Conservation (phyloP, 1,284 basidiomycete genomes). For the Hemileia vastatrix region DNA sequence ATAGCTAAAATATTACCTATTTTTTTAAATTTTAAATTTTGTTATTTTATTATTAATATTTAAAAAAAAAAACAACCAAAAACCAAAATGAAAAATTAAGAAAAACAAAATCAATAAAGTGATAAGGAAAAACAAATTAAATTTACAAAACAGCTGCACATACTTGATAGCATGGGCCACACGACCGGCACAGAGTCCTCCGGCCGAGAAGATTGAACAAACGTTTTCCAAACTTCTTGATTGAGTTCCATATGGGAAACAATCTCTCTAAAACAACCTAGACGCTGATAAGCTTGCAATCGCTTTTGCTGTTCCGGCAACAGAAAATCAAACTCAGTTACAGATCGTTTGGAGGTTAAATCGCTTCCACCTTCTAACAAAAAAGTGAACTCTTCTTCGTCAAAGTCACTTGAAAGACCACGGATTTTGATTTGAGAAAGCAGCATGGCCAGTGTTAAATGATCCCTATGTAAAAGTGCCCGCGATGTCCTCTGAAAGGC, state of each 20-base stretch:
- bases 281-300: conserved; percentile 37
- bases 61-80: conserved; percentile 20
- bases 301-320: conserved; percentile 58
- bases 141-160: conserved; percentile 24
- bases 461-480: conserved; percentile 80
- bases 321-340: conserved; percentile 23
- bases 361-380: conserved; percentile 68
- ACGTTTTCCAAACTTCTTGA: conserved; percentile 63
- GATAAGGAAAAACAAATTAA: background rate
- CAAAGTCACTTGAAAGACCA: conserved; percentile 56
- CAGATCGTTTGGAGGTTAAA: conserved; percentile 2
- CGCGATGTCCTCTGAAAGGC: conserved; percentile 84
- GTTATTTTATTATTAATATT: background rate
- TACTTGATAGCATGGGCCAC: conserved; percentile 51
- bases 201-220: conserved; percentile 61
- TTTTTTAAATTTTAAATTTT: too few relatives aligned
- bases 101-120: conserved; percentile 15
- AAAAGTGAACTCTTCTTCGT: conserved; percentile 77
- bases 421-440: conserved; percentile 82
- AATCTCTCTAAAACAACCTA: conserved; percentile 65
- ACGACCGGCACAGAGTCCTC: conserved; percentile 59
- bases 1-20: conserved; percentile 63
- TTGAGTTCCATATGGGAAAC: conserved; percentile 58
- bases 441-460: conserved; percentile 79
- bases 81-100: conserved; percentile 6